Base-by-base conservation (phyloP, 2,329 filamentous ascomycete species). In the Talaromyces sp. region DNA sequence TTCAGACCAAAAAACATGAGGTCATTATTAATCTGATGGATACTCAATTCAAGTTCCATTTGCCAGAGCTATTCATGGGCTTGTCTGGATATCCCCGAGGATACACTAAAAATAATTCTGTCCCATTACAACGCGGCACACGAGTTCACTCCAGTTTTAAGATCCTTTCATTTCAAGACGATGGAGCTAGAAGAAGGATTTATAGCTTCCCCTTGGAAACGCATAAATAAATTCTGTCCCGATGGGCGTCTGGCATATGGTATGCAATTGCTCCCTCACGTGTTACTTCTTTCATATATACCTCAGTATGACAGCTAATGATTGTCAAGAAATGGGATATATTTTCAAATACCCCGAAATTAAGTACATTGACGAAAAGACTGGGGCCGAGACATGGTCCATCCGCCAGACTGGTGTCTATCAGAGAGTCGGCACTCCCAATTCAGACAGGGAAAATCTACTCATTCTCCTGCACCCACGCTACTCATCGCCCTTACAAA, bases 361-460 rank as follows among this genome's bases (percentile, higher is more conserved):
- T 39, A 72, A 72, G 35, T 33, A 43, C 3, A 65, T 58, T 2
- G 60, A 66, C 0, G 67, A 71, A 17, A 31, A 11, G 15, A 50
- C 47, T 15, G 68, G 66, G 27, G 65, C 37, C 25, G 67, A 71
- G 4, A 67, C 68, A 15, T 75, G 73, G 72, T 66, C 70, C 0
- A 69, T 73, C 27, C 71, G 75, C 3, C 74, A 76, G 63, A 73
- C 69, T 6, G 74, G 73, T 1, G 67, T 77, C 11, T 77, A 73
- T 54, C 74, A 77, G 27, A 72, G 61, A 65, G 47, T 64, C 65
- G 45, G 58, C 64, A 11, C 50, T 50, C 2, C 15, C n/a, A 17
- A 17, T 50, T n/a, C 1, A 1, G 47, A 50, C 17, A 50, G 31
- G 8, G 47, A 31, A 3, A 50, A 31, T 52, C 15, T 52, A 3